Evolutionary conservation across 257 asterid species (phyloP).

Genomic region (Ilex asprella): DNA sequence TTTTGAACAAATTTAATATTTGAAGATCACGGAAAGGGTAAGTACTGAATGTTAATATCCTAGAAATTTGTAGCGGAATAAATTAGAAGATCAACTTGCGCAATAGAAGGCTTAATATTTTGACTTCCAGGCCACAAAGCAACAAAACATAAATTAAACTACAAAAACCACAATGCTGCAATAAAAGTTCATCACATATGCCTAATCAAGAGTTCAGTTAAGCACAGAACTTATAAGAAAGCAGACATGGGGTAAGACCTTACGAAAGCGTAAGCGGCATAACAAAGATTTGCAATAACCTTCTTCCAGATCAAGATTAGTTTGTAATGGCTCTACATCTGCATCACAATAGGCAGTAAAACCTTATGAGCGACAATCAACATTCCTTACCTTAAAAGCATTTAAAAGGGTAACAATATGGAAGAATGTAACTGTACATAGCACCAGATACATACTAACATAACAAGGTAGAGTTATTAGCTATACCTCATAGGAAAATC

Average conservation of each 20-base stretch:
- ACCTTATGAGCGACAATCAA: constrained; percentile 11
- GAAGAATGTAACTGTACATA: constrained; percentile 1
- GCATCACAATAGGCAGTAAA: constrained; percentile 30
- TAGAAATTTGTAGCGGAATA: no score
- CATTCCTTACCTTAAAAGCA: not conserved
- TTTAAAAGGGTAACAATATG: not conserved
- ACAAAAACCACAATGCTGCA: no score
- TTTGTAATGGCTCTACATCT: constrained; percentile 90
- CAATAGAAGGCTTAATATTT: no score
- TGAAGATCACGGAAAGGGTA: no score
- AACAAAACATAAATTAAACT: no score
- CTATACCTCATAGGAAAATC: not conserved
- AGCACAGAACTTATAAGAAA: constrained; percentile 18
- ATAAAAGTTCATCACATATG: no score
- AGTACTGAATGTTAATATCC: no score
- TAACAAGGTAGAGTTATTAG: not conserved
- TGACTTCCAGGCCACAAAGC: no score
- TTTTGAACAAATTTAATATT: no score
- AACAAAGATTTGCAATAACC: constrained; percentile 85
- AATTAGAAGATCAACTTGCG: no score
- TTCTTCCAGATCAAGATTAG: constrained; percentile 78
- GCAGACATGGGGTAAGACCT: constrained; percentile 78
- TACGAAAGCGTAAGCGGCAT: constrained; percentile 99
- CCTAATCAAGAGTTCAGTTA: not conserved
- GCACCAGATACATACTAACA: constrained; percentile 2